Conservation (phyloP, 2,329 filamentous ascomycete species). For the Zasmidium cellare region DNA sequence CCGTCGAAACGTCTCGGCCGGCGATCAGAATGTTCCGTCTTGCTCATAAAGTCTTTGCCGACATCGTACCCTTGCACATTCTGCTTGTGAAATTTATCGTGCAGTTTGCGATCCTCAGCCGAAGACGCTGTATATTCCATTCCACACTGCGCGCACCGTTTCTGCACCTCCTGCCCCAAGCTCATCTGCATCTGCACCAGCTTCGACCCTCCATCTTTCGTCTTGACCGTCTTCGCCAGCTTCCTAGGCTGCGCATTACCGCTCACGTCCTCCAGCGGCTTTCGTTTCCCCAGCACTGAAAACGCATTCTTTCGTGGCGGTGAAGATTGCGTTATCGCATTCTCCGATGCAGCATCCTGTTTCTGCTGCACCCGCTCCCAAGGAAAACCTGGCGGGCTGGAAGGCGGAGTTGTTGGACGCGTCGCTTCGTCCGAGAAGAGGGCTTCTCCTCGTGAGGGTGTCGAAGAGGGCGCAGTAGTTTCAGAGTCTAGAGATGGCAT, state of each 20-base stretch:
- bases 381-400: slow-evolving; percentile 51
- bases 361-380: slow-evolving; percentile 26
- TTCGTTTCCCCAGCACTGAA: slow-evolving; percentile 33
- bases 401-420: slow-evolving; percentile 50
- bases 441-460: slow-evolving; percentile 21
- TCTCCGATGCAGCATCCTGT: slow-evolving; percentile 20
- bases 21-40: slow-evolving; percentile 4
- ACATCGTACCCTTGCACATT: slow-evolving; percentile 62
- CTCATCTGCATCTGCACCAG: slow-evolving; percentile 63
- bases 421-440: slow-evolving; percentile 27
- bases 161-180: slow-evolving; percentile 56
- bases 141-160: slow-evolving; percentile 60
- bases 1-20: slow-evolving; percentile 16
- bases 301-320: slow-evolving; percentile 31
- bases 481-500: slow-evolving; percentile 7
- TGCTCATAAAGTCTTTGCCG: slow-evolving; percentile 57
- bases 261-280: slow-evolving; percentile 23
- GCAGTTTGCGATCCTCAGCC: slow-evolving; percentile 60
- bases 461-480: slow-evolving; percentile 20
- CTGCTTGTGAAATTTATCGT: slow-evolving; percentile 65
- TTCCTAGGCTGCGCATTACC: slow-evolving; percentile 37
- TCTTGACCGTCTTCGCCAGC: slow-evolving; percentile 30
- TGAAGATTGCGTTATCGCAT: slow-evolving; percentile 2
- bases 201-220: slow-evolving; percentile 31
- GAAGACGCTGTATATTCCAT: slow-evolving; percentile 68